phyloP scores from a whole-genome alignment of 441 rosid species.

The Adansonia gregorii region DNA sequence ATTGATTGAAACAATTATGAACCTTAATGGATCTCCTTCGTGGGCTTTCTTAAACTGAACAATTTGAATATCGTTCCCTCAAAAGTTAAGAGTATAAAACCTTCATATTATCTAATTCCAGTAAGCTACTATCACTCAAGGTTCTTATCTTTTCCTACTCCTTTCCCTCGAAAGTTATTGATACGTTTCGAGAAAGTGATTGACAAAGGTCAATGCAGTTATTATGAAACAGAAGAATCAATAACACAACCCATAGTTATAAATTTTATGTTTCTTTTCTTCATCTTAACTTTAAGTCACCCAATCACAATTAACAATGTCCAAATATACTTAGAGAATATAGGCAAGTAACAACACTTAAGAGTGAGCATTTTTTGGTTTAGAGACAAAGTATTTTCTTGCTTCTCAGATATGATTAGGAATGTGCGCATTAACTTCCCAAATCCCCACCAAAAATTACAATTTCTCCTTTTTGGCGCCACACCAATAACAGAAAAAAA shows the following conservation, averaged over 20 bases:
- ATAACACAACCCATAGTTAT: not conserved
- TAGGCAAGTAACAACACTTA: not conserved
- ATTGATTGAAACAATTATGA: not conserved
- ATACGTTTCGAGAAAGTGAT: not conserved
- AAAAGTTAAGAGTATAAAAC: not conserved
- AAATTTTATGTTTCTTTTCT: conserved; percentile 16
- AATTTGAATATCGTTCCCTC: conserved; percentile 8
- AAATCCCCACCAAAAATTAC: conserved; percentile 11
- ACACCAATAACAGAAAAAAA: conserved; percentile 15
- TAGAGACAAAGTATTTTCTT: not conserved
- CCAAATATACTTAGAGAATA: not conserved
- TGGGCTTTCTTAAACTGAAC: not conserved
- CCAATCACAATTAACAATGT: not conserved
- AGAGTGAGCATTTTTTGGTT: not conserved
- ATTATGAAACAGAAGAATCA: not conserved
- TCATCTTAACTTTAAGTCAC: conserved; percentile 2
- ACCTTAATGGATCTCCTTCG: not conserved
- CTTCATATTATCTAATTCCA: not conserved
- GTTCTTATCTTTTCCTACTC: not conserved
- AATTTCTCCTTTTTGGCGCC: not conserved
- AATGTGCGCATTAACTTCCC: not conserved
- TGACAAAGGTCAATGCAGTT: not conserved
- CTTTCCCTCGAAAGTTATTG: not conserved
- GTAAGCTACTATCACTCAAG: not conserved
- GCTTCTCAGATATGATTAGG: not conserved